phyloP scores from a whole-genome alignment of 257 asterid genomes.

The Echium plantagineum region DNA sequence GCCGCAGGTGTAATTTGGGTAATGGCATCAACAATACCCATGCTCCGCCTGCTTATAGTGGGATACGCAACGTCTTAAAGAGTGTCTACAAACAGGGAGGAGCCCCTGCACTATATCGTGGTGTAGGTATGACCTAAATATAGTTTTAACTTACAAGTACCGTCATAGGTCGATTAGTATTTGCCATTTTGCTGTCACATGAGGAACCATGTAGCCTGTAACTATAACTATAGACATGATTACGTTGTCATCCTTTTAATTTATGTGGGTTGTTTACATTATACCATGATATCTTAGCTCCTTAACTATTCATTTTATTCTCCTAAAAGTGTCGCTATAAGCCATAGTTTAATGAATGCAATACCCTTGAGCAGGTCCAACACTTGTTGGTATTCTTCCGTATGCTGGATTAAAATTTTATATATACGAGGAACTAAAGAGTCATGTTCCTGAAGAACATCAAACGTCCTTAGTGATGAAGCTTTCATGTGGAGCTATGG shows the following conservation, averaged over 20 bases:
- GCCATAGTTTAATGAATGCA: not conserved
- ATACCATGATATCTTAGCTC: not conserved
- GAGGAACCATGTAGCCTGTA: no score
- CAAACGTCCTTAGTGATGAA: no score
- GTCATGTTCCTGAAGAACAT: no score
- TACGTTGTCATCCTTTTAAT: no score
- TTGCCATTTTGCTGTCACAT: no score
- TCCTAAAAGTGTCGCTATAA: not conserved
- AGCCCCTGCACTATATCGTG: slow-evolving; percentile 73
- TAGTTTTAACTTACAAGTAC: no score
- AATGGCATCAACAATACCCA: slow-evolving; percentile 27
- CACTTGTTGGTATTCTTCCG: slow-evolving; percentile 91
- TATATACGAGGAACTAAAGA: slow-evolving; percentile 73
- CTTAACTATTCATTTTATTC: not conserved
- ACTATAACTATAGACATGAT: no score
- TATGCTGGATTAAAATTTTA: slow-evolving; percentile 94
- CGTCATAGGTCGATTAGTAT: no score
- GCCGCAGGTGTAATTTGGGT: slow-evolving; percentile 31
- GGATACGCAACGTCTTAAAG: slow-evolving; percentile 58
- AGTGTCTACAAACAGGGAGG: slow-evolving; percentile 82
- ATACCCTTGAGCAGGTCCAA: slow-evolving; percentile 57
- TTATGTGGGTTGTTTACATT: no score
- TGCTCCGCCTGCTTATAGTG: slow-evolving; percentile 49
- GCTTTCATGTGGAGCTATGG: no score
- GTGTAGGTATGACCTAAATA: slow-evolving; percentile 48